These are phyloP conservation scores for Diddensiella transvaalensis DNA, from an alignment of 805 yeast species.

Conservation along the genomic window DNA sequence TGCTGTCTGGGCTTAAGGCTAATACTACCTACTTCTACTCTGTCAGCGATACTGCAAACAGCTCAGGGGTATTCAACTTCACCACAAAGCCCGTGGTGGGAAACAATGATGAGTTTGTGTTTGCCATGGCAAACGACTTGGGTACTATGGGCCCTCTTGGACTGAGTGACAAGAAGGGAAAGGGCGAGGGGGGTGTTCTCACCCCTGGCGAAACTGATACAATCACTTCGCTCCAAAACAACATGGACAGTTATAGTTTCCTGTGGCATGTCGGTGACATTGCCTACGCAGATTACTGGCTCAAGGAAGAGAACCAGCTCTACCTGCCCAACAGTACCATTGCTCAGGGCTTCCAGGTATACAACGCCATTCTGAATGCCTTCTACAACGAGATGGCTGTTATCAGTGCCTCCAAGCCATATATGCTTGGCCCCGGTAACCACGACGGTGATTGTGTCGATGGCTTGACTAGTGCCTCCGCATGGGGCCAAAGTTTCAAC, in stretches of 20 bases:
- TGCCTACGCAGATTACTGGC: conserved; percentile 31
- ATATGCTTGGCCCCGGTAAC: conserved; percentile 29
- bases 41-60: conserved; percentile 8
- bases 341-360: conserved; percentile 18
- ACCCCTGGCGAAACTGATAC: conserved; percentile 21
- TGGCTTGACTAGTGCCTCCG: conserved; percentile 9
- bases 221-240: conserved; percentile 15
- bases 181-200: conserved; percentile 19
- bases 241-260: conserved; percentile 15
- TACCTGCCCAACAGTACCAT: conserved; percentile 18
- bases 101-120: conserved; percentile 10
- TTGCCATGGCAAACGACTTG: conserved; percentile 21
- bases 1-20: conserved; percentile 21
- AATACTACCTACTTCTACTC: conserved; percentile 29
- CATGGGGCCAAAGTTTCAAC: conserved; percentile 12
- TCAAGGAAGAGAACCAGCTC: conserved; percentile 20
- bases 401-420: conserved; percentile 22
- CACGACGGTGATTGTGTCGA: conserved; percentile 27
- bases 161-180: conserved; percentile 10
- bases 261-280: conserved; percentile 29
- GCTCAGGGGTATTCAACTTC: conserved; percentile 11
- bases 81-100: conserved; percentile 15
- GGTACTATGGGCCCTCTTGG: conserved; percentile 22
- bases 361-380: conserved; percentile 25
- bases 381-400: conserved; percentile 23